phyloP scores from a whole-genome alignment of 2,329 filamentous ascomycete genomes.

The Epicoccum sorghinum region DNA sequence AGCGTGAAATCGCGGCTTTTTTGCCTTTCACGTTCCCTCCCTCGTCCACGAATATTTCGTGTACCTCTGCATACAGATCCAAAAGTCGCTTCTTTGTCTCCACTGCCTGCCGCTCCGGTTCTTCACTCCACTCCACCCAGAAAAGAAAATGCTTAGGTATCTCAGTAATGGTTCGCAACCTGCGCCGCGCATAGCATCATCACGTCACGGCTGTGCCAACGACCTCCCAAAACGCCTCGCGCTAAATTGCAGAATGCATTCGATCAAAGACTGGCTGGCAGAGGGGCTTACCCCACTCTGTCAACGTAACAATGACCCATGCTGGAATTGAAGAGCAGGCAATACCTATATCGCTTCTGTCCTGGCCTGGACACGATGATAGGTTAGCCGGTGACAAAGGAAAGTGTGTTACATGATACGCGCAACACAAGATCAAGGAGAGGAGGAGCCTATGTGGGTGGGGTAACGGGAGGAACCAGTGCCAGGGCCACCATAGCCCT shows the following conservation, averaged over 20 bases:
- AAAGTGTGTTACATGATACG: constrained; percentile 16
- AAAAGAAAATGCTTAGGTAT: constrained; percentile 28
- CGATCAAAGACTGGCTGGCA: constrained; percentile 8
- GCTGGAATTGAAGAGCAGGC: background rate
- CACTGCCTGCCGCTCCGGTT: too few relatives aligned
- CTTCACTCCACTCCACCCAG: background rate
- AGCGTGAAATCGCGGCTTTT: too few relatives aligned
- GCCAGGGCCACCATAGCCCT: constrained; percentile 18
- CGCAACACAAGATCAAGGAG: constrained; percentile 31
- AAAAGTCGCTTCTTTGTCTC: too few relatives aligned
- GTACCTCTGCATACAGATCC: too few relatives aligned
- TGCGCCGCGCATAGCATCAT: background rate
- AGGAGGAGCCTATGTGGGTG: constrained; percentile 34
- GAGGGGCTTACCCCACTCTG: constrained; percentile 9
- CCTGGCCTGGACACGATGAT: constrained; percentile 26
- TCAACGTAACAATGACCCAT: background rate
- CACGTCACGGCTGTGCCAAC: background rate
- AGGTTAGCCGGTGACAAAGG: constrained; percentile 32
- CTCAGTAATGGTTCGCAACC: constrained; percentile 14
- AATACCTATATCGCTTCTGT: constrained; percentile 39
- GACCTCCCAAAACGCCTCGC: constrained; percentile 23
- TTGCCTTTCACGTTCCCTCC: too few relatives aligned
- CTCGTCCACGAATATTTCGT: too few relatives aligned
- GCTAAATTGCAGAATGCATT: constrained; percentile 25
- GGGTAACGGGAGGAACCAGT: constrained; percentile 36